phyloP scores from a whole-genome alignment of 805 yeast species.

The Tetrapisispora fleetii region DNA sequence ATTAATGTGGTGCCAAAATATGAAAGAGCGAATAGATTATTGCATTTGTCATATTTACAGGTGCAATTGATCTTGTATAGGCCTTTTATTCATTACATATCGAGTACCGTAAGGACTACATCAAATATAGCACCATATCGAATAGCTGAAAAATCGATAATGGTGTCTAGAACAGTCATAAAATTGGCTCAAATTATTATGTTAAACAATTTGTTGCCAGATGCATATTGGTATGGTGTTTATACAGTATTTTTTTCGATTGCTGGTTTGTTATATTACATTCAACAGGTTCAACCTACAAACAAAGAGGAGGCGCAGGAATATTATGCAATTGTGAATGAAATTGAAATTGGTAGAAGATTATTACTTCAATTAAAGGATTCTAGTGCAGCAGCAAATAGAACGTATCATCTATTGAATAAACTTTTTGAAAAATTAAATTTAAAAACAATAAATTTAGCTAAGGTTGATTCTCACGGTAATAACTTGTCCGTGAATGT shows the following conservation, averaged over 20 bases:
- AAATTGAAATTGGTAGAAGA: conserved; percentile 73
- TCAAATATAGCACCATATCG: conserved; percentile 40
- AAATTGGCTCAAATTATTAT: conserved; percentile 74
- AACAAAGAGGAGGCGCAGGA: conserved; percentile 39
- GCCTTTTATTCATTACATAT: conserved; percentile 70
- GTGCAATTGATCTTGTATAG: conserved; percentile 78
- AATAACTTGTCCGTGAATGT: neutral
- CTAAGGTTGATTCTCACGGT: conserved; percentile 6
- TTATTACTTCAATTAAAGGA: conserved; percentile 63
- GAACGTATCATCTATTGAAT: conserved; percentile 73
- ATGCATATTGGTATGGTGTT: conserved; percentile 91
- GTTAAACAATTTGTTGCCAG: conserved; percentile 58
- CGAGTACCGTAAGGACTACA: conserved; percentile 35
- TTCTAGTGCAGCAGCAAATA: conserved; percentile 64
- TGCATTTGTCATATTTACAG: conserved; percentile 67
- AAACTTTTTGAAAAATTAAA: conserved; percentile 73
- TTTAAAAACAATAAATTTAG: conserved; percentile 50
- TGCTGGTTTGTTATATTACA: conserved; percentile 77
- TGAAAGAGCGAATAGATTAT: conserved; percentile 62
- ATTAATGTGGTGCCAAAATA: conserved; percentile 34
- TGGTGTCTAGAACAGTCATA: conserved; percentile 73
- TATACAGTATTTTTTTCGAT: conserved; percentile 89
- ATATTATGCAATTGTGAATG: conserved; percentile 51
- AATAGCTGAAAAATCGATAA: conserved; percentile 76
- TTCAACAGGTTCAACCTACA: conserved; percentile 42